phyloP scores from a whole-genome alignment of 768 basidiomycete species.

The Paxillus rubicundulus region DNA sequence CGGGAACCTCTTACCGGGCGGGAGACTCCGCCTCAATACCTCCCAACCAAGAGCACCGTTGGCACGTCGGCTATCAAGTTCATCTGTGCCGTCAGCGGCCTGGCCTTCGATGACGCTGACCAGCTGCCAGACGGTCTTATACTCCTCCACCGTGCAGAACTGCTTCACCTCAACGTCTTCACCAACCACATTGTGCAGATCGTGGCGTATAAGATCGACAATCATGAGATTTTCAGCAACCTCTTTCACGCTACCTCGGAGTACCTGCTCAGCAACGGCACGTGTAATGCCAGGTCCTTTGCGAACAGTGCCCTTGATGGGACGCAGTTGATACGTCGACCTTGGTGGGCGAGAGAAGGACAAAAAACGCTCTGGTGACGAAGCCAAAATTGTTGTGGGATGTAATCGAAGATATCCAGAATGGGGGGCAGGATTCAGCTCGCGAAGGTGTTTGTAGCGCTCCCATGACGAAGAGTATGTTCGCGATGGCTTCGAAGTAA shows the following conservation, averaged over 20 bases:
- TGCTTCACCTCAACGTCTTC: conserved; percentile 79
- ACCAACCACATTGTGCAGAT: conserved; percentile 81
- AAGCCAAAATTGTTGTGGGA: conserved; percentile 75
- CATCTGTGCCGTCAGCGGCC: conserved; percentile 35
- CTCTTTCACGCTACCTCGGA: conserved; percentile 76
- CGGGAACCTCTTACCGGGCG: conserved; percentile 60
- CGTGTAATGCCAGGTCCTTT: conserved; percentile 65
- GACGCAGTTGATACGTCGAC: conserved; percentile 76
- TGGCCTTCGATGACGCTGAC: conserved; percentile 90
- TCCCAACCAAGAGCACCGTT: conserved; percentile 67
- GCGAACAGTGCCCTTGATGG: conserved; percentile 90
- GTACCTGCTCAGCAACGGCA: conserved; percentile 59
- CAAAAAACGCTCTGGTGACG: conserved; percentile 91
- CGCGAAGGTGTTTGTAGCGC: conserved; percentile 68
- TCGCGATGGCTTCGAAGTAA: conserved; percentile 10
- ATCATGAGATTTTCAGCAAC: conserved; percentile 98
- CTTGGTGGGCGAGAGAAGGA: conserved; percentile 68
- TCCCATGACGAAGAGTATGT: conserved; percentile 54
- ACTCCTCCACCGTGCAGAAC: conserved; percentile 87
- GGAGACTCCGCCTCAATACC: conserved; percentile 73
- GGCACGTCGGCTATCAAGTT: conserved; percentile 35
- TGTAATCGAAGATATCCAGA: conserved; percentile 77
- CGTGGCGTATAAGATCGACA: conserved; percentile 92
- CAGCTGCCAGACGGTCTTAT: conserved; percentile 92
- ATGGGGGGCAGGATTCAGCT: conserved; percentile 85